Evolutionary conservation across 495 filamentous ascomycete species (phyloP), one percentile per base, ranked within the genome.

Genomic region (Trichoderma erinaceum): DNA sequence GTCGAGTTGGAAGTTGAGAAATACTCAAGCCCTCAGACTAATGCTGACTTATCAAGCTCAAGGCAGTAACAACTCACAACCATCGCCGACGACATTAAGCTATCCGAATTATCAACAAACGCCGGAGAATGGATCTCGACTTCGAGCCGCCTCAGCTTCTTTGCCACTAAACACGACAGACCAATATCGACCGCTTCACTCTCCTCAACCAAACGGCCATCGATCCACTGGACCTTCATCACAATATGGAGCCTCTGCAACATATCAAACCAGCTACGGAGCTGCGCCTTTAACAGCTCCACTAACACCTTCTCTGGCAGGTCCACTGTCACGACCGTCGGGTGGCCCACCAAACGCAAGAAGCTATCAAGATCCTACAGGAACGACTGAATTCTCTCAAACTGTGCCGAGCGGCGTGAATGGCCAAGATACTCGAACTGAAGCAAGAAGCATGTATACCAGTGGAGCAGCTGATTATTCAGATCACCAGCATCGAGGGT

Each of bases 201-300:
- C 78, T 18, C 70, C 78, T 65, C 8, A 73, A 71, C 4, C 81
- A 83, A 44, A 77, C 78, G 3, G 75, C 79, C 25, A 73, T 75
- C 72, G 79, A 35, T 74, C 79, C 66, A 73, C 77, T 15, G 44
- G 75, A 11, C 74, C 78, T n/a, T 75, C 78, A 13, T 58, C 78
- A 0, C 80, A 82, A 21, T 75, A 81, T 43, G 75, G 78, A 18
- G 69, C 68, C 13, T 73, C 79, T 67, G 79, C 80, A 43, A 76
- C 81, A 15, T 80, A 85, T 74, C 80, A 83, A 43, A 75, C 77
- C 43, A 78, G 83, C 67, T 86, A 84, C 68, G 80, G 82, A 4
- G 82, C 81, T 15, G 82, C 83, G 16, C 84, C 84, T 3, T 74
- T 86, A 3, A 79, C 82, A 7, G 83, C 83, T 16, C 82, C 84